phyloP scores from a whole-genome alignment of 2,329 filamentous ascomycete genomes.

The Fusarium dimerum region DNA sequence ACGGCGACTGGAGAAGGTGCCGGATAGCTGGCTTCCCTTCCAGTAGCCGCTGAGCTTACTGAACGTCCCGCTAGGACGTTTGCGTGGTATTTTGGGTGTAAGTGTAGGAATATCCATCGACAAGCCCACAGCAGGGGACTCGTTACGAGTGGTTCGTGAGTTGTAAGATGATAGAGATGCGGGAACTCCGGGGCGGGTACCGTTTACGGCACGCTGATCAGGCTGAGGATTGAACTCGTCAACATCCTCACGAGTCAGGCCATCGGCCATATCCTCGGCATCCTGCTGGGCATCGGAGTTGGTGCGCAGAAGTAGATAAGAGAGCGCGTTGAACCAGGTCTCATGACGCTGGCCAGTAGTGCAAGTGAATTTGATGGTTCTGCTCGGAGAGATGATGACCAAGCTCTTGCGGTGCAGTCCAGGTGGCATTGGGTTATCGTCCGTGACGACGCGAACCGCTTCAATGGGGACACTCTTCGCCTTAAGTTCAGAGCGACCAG shows the following conservation, averaged over 20 bases:
- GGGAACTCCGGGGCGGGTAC: slow-evolving; percentile 53
- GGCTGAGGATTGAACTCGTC: slow-evolving; percentile 80
- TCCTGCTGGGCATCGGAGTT: slow-evolving; percentile 63
- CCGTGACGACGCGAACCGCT: slow-evolving; percentile 85
- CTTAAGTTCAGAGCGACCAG: slow-evolving; percentile 72
- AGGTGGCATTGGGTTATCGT: slow-evolving; percentile 94
- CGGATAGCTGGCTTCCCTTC: slow-evolving; percentile 48
- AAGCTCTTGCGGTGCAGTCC: slow-evolving; percentile 94
- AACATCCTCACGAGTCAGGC: slow-evolving; percentile 62
- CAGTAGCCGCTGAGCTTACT: slow-evolving; percentile 63
- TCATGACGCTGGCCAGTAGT: slow-evolving; percentile 92
- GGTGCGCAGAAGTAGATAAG: slow-evolving; percentile 83
- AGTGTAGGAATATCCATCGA: slow-evolving; percentile 58
- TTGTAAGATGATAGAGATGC: slow-evolving; percentile 79
- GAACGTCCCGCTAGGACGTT: slow-evolving; percentile 49
- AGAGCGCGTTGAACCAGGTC: slow-evolving; percentile 97
- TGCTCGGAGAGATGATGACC: slow-evolving; percentile 83
- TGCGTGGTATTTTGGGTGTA: slow-evolving; percentile 48
- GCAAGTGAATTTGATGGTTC: slow-evolving; percentile 91
- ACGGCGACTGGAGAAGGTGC: slow-evolving; percentile 55
- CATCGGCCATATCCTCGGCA: slow-evolving; percentile 58
- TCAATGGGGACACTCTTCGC: slow-evolving; percentile 94
- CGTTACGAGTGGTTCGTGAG: slow-evolving; percentile 69
- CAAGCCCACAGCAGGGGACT: slow-evolving; percentile 56
- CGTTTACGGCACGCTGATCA: slow-evolving; percentile 34